phyloP scores from a whole-genome alignment of 768 basidiomycete genomes.

The Trametes punicea region DNA sequence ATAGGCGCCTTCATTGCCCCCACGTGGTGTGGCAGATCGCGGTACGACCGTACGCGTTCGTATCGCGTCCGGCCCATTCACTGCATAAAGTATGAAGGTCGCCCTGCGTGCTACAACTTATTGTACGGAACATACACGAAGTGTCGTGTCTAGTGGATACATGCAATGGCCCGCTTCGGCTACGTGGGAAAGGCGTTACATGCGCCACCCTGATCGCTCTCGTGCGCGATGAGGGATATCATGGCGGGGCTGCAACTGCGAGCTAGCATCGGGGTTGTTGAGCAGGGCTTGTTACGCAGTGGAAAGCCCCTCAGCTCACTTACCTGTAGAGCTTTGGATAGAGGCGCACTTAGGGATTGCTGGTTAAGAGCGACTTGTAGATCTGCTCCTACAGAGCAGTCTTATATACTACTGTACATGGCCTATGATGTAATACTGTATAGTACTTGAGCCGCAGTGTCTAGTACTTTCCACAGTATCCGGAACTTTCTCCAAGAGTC shows the following conservation, averaged over 20 bases:
- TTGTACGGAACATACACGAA: not conserved
- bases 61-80: conserved; percentile 1
- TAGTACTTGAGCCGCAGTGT: too few relatives aligned
- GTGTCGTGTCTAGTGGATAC: not conserved
- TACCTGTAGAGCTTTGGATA: too few relatives aligned
- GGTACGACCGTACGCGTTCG: conserved; percentile 10
- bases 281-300: too few relatives aligned
- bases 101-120: not conserved
- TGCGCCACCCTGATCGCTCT: not conserved
- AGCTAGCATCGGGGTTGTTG: not conserved
- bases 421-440: too few relatives aligned
- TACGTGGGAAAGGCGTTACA: not conserved
- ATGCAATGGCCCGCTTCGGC: not conserved
- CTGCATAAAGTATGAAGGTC: not conserved
- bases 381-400: too few relatives aligned
- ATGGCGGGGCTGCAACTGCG: not conserved
- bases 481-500: too few relatives aligned
- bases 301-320: too few relatives aligned
- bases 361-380: too few relatives aligned
- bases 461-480: too few relatives aligned
- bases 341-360: too few relatives aligned
- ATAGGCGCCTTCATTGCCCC: conserved; percentile 10
- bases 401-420: too few relatives aligned
- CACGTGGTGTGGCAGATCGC: conserved; percentile 13
- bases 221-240: not conserved